Percentiles rank a stretch among this genome's conserved stretches.
phyloP scores from a whole-genome alignment of 2,329 filamentous ascomycete species.

The Tolypocladium tropicale region DNA sequence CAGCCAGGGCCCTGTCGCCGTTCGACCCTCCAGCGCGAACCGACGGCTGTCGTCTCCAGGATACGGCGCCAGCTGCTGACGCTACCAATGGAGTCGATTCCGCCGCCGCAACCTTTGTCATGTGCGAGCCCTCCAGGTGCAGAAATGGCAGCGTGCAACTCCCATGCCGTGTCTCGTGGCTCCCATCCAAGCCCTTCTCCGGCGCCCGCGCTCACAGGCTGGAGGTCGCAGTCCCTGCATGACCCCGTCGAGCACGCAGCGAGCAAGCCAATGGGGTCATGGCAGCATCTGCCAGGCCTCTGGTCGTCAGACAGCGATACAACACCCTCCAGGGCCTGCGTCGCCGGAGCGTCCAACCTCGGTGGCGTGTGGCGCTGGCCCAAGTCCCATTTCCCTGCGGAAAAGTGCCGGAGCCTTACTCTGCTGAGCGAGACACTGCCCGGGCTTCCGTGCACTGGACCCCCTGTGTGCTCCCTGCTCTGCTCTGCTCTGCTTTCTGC shows the following conservation, averaged over 20 bases:
- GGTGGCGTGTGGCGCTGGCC: background rate
- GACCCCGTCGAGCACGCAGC: background rate
- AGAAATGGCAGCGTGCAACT: background rate
- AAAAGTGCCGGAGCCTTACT: conserved; percentile 20
- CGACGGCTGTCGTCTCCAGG: background rate
- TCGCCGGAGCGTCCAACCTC: background rate
- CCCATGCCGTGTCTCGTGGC: background rate
- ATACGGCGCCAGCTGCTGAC: background rate
- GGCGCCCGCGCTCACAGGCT: background rate
- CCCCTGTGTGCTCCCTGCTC: background rate
- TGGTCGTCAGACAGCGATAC: background rate
- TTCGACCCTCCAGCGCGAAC: background rate
- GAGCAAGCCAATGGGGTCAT: background rate
- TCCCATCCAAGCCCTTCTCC: background rate
- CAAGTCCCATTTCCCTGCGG: conserved; percentile 11
- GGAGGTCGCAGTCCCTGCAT: conserved; percentile 1
- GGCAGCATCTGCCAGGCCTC: background rate
- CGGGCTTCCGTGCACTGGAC: background rate
- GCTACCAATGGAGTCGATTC: background rate
- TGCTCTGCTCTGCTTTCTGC: background rate
- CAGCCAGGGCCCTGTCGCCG: background rate
- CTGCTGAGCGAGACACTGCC: background rate
- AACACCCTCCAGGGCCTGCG: background rate
- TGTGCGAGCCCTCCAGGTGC: background rate
- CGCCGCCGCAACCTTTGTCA: background rate